Evolutionary conservation across 2,329 filamentous ascomycete genomes (phyloP).

Genomic region (Fusarium sulawesiense): DNA sequence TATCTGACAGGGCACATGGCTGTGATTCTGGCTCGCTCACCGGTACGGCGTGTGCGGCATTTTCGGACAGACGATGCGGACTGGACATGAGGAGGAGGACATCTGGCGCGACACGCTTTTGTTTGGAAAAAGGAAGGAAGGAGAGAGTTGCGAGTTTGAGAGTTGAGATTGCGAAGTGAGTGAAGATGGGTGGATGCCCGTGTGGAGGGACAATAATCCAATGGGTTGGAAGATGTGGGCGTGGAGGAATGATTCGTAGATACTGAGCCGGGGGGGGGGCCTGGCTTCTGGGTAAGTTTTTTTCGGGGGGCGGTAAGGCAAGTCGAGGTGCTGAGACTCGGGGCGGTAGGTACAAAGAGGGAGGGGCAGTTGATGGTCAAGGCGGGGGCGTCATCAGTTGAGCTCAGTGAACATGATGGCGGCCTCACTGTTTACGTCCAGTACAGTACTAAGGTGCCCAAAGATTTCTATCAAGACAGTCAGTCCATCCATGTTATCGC

Average conservation of each 20-base stretch:
- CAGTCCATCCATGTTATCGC: background rate
- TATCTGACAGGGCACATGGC: slow-evolving; percentile 35
- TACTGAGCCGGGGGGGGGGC: slow-evolving; percentile 34
- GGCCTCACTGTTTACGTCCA: background rate
- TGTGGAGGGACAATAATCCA: slow-evolving; percentile 1
- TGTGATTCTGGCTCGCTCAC: slow-evolving; percentile 51
- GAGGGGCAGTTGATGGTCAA: slow-evolving; percentile 27
- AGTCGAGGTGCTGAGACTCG: slow-evolving; percentile 29
- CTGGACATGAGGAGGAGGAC: slow-evolving; percentile 70
- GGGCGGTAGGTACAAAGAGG: slow-evolving; percentile 25
- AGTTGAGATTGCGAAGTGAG: slow-evolving; percentile 33
- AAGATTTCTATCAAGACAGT: background rate
- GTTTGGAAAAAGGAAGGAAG: slow-evolving; percentile 26
- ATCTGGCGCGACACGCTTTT: slow-evolving; percentile 57
- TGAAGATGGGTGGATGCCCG: slow-evolving; percentile 22
- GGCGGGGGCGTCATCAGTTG: slow-evolving; percentile 29
- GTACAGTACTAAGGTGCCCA: slow-evolving; percentile 10
- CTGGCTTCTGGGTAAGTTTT: background rate
- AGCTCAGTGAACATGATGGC: slow-evolving; percentile 11
- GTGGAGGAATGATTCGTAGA: slow-evolving; percentile 51
- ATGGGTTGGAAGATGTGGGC: slow-evolving; percentile 38
- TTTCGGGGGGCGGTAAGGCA: slow-evolving; percentile 31
- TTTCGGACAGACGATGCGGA: slow-evolving; percentile 62
- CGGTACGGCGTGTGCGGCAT: slow-evolving; percentile 64
- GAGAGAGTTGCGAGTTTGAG: slow-evolving; percentile 27